phyloP scores from a whole-genome alignment of 176 grass and related monocot genomes.

The Zoysia japonica region DNA sequence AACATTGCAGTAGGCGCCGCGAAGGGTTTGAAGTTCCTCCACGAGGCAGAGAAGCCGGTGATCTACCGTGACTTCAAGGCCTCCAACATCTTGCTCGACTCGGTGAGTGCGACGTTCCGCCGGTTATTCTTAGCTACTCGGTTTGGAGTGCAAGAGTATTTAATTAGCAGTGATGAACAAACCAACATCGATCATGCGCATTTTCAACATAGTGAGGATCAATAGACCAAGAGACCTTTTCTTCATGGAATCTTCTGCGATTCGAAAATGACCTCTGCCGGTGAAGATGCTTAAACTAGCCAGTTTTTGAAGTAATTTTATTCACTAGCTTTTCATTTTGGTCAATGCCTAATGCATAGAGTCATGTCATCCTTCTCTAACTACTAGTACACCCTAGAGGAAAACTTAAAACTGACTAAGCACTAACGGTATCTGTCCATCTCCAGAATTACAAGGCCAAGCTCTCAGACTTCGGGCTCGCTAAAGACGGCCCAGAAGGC shows the following conservation, averaged over 20 bases:
- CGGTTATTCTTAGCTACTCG: not conserved
- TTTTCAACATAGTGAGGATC: not conserved
- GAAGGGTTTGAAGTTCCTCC: conserved; percentile 80
- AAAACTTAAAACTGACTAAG: not conserved
- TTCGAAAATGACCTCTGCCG: too few species aligned
- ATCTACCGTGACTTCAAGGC: conserved; percentile 94
- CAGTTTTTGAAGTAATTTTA: too few species aligned
- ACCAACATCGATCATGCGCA: not conserved
- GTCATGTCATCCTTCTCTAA: not conserved
- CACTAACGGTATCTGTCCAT: not conserved
- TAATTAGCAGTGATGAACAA: too few species aligned
- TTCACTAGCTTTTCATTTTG: not conserved
- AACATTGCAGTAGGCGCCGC: conserved; percentile 81
- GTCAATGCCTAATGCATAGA: not conserved
- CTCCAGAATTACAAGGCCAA: conserved; percentile 75
- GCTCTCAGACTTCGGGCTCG: conserved; percentile 90
- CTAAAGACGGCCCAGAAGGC: conserved; percentile 83
- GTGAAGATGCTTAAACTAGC: not conserved
- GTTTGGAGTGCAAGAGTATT: not conserved
- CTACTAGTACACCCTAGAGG: not conserved
- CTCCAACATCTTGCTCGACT: conserved; percentile 83
- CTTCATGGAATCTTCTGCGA: not conserved
- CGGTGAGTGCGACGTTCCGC: conserved; percentile 42
- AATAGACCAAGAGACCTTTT: not conserved
- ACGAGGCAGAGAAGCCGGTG: conserved; percentile 81